Conservation (phyloP, 2,329 filamentous ascomycete genomes). For the Monosporascus sp. region DNA sequence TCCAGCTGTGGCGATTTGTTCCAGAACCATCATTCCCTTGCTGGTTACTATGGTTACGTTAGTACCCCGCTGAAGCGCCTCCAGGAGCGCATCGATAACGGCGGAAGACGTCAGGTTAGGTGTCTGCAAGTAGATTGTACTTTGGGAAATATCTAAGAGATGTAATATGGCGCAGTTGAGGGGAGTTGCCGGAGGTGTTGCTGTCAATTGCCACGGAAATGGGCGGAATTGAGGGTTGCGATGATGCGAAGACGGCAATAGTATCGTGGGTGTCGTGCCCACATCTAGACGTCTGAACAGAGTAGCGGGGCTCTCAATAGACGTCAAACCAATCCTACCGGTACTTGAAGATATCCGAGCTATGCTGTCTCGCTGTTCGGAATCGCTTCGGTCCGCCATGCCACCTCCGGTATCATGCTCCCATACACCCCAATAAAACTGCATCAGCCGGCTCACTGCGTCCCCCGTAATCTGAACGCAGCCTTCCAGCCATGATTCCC, state of each 20-base stretch:
- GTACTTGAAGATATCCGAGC: neutral
- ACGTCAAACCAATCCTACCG: slow-evolving; percentile 8
- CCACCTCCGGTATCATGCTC: slow-evolving; percentile 27
- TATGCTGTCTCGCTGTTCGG: slow-evolving; percentile 1
- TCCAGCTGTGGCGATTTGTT: slow-evolving; percentile 75
- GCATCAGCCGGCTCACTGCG: slow-evolving; percentile 55
- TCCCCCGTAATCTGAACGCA: slow-evolving; percentile 62
- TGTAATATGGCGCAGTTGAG: slow-evolving; percentile 62
- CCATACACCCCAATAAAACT: slow-evolving; percentile 70
- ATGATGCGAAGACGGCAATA: slow-evolving; percentile 72
- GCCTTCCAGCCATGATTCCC: slow-evolving; percentile 83
- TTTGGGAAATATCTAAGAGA: slow-evolving; percentile 52
- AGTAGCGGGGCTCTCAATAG: slow-evolving; percentile 18
- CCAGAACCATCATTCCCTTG: slow-evolving; percentile 66
- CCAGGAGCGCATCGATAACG: slow-evolving; percentile 56
- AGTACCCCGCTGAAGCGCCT: slow-evolving; percentile 60
- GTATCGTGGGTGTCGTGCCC: slow-evolving; percentile 45
- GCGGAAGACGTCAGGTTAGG: slow-evolving; percentile 70
- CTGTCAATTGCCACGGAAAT: slow-evolving; percentile 48
- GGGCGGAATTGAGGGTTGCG: slow-evolving; percentile 60
- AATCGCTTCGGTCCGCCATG: slow-evolving; percentile 1
- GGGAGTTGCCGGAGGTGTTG: slow-evolving; percentile 55
- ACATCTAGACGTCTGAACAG: slow-evolving; percentile 9
- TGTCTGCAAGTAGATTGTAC: slow-evolving; percentile 64
- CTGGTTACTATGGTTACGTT: slow-evolving; percentile 64